Evolutionary conservation across 2,329 filamentous ascomycete genomes (phyloP), one percentile per base, ranked within the genome.

Genomic region (Cladobotryum protrusum): DNA sequence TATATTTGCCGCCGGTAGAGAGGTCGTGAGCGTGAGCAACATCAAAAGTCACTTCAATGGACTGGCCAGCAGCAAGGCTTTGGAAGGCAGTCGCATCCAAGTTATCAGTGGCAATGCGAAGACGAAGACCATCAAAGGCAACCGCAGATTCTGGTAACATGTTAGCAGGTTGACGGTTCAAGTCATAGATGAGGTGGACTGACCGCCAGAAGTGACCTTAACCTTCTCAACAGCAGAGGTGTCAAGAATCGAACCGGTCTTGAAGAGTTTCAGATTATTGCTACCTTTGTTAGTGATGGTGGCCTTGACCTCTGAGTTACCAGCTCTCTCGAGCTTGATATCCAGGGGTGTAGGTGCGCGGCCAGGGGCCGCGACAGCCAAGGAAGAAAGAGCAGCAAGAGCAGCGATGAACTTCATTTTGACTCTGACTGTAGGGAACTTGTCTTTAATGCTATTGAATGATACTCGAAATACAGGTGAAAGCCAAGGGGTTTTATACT

Each of bases 1-100:
- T 75, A 60, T 82, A 82, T 46, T 70, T 67, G 51, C 82, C 82
- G 45, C 77, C 75, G 6, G 63, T 52, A 43, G 66, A 68, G 45
- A 76, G 70, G 54, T 80, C 73, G 62, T 82, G 78, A 2, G 76
- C 71, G 60, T 79, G 70, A 32, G 76, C 79, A 33, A 79, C 69
- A 57, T 82, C 76, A 51, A 82, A 78, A 36, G 70, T 72, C 33
- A 75, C 65, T 56, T 76, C 72, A 54, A 82, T 68, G 8, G 75
- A 74, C 62, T 78, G 63, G 43, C 73, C 72, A 5, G 72, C 66
- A 4, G 64, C 65, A 47, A 83, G 72, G 34, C 66, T 65, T 57
- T 75, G 63, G 63, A 82, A 83, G 45, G 75, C 71, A 4, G 73
- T 69, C 29, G 73, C 70, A 17, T 59, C 65, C 17, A 82, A 69